Conservation (phyloP, 805 yeast species). For the Lipomyces sp. region DNA sequence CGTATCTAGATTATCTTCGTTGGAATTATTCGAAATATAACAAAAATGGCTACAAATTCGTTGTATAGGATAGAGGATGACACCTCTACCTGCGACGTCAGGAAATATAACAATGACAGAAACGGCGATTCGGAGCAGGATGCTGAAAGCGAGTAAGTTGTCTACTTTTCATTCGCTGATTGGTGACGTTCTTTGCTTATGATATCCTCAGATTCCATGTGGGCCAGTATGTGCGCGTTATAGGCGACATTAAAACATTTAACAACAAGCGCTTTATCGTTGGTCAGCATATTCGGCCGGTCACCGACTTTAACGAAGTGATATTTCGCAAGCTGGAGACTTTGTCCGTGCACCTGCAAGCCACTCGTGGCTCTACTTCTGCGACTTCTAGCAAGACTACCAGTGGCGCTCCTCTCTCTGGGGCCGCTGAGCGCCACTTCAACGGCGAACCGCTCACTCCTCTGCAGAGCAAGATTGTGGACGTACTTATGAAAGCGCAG, state of each 20-base stretch:
- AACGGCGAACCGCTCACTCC: conserved; percentile 18
- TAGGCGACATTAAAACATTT: conserved; percentile 48
- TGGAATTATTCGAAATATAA: conserved; percentile 55
- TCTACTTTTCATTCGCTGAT: background rate
- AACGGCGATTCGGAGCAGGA: conserved; percentile 29
- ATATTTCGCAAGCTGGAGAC: conserved; percentile 61
- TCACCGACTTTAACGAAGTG: conserved; percentile 57
- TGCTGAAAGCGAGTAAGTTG: conserved; percentile 23
- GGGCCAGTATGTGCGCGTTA: conserved; percentile 50
- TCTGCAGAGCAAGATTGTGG: conserved; percentile 20
- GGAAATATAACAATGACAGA: conserved; percentile 45
- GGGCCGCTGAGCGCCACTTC: background rate
- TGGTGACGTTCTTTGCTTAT: background rate
- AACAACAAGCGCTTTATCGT: conserved; percentile 51
- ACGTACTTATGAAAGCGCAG: conserved; percentile 3
- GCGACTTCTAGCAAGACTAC: background rate
- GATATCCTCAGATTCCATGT: conserved; percentile 17
- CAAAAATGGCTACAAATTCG: conserved; percentile 45
- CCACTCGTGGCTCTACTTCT: conserved; percentile 1
- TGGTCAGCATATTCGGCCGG: conserved; percentile 47
- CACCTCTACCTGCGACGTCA: conserved; percentile 56
- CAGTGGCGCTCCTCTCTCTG: background rate
- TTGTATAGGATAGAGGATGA: conserved; percentile 61
- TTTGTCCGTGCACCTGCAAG: conserved; percentile 20
- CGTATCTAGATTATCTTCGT: conserved; percentile 48